Evolutionary conservation across 164 flowering plant species (phyloP).

Genomic region (Stephania cephalantha): DNA sequence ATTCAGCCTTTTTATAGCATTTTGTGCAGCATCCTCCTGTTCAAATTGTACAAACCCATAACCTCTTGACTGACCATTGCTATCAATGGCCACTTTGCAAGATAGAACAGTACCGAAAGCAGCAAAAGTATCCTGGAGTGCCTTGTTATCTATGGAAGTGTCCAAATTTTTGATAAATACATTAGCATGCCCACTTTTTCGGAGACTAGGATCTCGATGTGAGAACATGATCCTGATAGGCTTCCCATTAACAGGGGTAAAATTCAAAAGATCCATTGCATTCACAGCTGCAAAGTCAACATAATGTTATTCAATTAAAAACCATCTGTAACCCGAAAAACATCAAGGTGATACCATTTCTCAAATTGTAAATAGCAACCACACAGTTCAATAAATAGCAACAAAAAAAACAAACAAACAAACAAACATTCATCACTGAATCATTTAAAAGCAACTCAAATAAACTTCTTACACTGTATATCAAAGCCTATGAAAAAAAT

Average conservation of each 20-base stretch:
- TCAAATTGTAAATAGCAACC: neutral
- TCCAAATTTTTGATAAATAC: conserved; percentile 80
- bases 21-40: conserved; percentile 51
- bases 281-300: conserved; percentile 44
- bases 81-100: conserved; percentile 70
- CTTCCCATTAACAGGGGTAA: conserved; percentile 60
- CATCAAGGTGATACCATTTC: neutral
- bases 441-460: too few relatives aligned
- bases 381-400: neutral
- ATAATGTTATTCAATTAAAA: conserved; percentile 4
- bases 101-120: conserved; percentile 65
- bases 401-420: too few relatives aligned
- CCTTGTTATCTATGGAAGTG: conserved; percentile 57
- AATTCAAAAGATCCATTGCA: conserved; percentile 61
- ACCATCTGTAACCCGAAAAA: neutral
- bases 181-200: conserved; percentile 69
- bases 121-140: conserved; percentile 60
- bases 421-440: neutral
- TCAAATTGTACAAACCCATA: conserved; percentile 84
- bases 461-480: too few relatives aligned
- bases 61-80: conserved; percentile 58
- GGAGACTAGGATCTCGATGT: conserved; percentile 62
- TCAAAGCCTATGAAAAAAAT: neutral
- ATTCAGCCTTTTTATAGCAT: conserved; percentile 53
- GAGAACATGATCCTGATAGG: conserved; percentile 74